Base-by-base conservation (phyloP, 2,329 filamentous ascomycete species). In the Xylaria multiplex region DNA sequence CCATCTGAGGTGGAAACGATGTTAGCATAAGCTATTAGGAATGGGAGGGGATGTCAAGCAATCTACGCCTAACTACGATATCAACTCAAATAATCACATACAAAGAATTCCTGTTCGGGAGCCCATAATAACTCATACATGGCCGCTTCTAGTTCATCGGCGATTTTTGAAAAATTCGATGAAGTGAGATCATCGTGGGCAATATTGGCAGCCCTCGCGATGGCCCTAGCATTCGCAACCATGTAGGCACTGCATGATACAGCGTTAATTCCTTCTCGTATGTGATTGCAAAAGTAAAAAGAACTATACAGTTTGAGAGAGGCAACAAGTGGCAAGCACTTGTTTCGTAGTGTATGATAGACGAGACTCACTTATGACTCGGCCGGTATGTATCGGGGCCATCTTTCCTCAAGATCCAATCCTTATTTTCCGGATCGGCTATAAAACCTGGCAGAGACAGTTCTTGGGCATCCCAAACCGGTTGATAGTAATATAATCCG, bases 401-500 rank as follows among this genome's bases (percentile, higher is more conserved):
- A 53, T 79, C 72, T 22, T 74, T 73, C 61, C 72, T 73, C 49
- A 78, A 66, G 22, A 74, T 69, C 62, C 73, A 74, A 43, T 77
- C 69, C 13, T 71, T 74, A 27, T 72, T 71, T 57, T 78, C 73
- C 5, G 76, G 72, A 54, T 78, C 76, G 1, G 74, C 77, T 4
- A 81, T 71, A 54, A 78, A 82, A 7, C 79, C 78, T 5, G 79
- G 79, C 9, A 81, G 69, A n/a, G 76, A 78, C 37, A 77, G 75
- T 69, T 83, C 81, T 43, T 81, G 80, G 19, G 81, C 80, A 62
- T 83, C 81, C 74, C 76, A 80, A 2, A 81, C 77, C 1, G 81
- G 81, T 30, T 78, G 77, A 48, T 79, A 78, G 69, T 80, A 80
- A 66, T 82, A 83, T 5, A 83, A 71, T 0, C 80, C 80, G 16